Conservation (phyloP, 176 grass and related monocot species). For the Carex cristatella region DNA sequence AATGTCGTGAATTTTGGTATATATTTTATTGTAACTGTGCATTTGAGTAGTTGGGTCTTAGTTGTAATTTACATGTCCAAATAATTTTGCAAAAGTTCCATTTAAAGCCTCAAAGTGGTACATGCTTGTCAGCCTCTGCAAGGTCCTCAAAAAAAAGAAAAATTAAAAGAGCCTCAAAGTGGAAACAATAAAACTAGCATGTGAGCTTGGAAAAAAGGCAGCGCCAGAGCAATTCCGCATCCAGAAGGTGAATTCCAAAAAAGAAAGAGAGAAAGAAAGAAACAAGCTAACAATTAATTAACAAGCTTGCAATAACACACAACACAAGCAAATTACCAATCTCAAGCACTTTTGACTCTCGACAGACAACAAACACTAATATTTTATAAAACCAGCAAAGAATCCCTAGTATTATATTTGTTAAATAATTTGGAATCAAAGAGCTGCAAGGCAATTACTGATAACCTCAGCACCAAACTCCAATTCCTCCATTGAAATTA, state of each 20-base stretch:
- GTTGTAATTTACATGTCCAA: too few relatives aligned
- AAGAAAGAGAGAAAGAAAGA: neutral
- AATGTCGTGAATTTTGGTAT: too few relatives aligned
- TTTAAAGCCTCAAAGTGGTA: too few relatives aligned
- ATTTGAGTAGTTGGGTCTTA: too few relatives aligned
- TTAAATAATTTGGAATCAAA: conserved; percentile 1
- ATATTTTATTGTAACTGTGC: too few relatives aligned
- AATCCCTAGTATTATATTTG: neutral
- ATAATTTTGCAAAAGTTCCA: too few relatives aligned
- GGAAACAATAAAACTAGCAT: neutral
- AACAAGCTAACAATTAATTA: neutral
- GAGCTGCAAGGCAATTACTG: conserved; percentile 50
- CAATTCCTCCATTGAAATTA: conserved; percentile 74
- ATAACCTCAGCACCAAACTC: conserved; percentile 52
- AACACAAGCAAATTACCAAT: neutral
- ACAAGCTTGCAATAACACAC: neutral
- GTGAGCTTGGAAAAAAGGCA: too few relatives aligned
- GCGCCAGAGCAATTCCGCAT: too few relatives aligned
- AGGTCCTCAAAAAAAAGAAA: too few relatives aligned
- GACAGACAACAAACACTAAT: neutral
- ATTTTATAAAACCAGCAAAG: neutral
- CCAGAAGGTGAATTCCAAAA: neutral
- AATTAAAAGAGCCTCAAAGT: too few relatives aligned
- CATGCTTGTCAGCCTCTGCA: too few relatives aligned
- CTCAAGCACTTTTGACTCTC: neutral